Evolutionary conservation across 495 filamentous ascomycete species (phyloP), one percentile per base, ranked within the genome.

Genomic region (Staphylotrichum longicolle): DNA sequence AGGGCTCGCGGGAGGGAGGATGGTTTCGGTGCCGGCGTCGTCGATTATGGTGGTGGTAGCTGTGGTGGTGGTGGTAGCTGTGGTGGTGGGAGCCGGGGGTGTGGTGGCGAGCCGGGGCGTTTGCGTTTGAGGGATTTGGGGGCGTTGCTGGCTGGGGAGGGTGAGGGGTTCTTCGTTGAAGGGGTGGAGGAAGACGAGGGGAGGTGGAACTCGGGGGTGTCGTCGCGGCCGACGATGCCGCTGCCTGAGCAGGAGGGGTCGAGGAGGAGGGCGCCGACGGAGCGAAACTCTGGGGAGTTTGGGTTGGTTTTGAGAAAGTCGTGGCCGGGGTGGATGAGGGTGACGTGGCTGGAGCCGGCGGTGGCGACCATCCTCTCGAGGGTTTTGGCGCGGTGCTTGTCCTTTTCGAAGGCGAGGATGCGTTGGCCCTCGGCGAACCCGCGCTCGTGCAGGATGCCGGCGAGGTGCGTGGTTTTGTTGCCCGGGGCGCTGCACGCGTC

Each of bases 381-480:
- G 11, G 86, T 91, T 55, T 82, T 80, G 0, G 90, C 85, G 20
- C 95, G 83, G 20, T 68, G 66, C 35, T 72, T 72, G 64, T 93
- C 87, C 61, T 84, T 86, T 68, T 94, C 90, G 68, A 85, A 91
- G 0, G 90, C 90, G 55, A 82, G 79, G 40, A 93, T 80, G 7
- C 35, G 33, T 30, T 56, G 59, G 2, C 37, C 33, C 14, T 7
- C 11, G 10, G 46, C 46, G n/a, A 46, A 52, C 8, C 40, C 56
- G 1, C 68, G 37, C 57, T 65, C 68, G 20, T 74, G 70, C 11
- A 89, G 63, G 14, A 97, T 79, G 3, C 90, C 88, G 10, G 92
- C 91, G 51, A 97, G 74, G 76, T 98, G 94, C 4, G 94, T 97
- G 2, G 94, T 97, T 74, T 98, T 98, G 69, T 98, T 98, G 8